Conservation (phyloP, 2,329 filamentous ascomycete genomes). For the Calonectria honghensis region DNA sequence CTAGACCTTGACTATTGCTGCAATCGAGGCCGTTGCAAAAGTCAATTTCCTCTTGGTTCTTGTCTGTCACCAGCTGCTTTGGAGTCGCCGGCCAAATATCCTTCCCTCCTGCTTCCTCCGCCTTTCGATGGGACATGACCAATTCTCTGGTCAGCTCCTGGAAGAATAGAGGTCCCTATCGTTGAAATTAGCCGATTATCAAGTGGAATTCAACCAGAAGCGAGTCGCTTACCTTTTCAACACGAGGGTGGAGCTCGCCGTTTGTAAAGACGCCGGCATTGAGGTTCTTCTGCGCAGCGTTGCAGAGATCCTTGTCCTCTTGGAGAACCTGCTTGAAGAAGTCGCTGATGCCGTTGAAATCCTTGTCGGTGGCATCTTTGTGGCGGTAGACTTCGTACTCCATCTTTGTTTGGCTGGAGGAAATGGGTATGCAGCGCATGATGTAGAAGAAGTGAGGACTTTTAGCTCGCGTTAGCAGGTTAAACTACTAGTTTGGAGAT, state of each 20-base stretch:
- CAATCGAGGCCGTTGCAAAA: constrained; percentile 39
- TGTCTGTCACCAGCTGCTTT: constrained; percentile 48
- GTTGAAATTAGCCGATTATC: neutral
- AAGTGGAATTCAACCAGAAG: neutral
- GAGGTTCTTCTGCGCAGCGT: constrained; percentile 75
- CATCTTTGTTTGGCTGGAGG: constrained; percentile 36
- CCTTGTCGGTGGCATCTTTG: constrained; percentile 66
- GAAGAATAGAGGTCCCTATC: constrained; percentile 72
- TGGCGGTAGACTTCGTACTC: constrained; percentile 69
- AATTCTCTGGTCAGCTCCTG: constrained; percentile 69
- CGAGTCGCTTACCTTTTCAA: constrained; percentile 63
- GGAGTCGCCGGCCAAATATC: constrained; percentile 72
- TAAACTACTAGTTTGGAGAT: accelerated
- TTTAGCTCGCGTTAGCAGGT: neutral
- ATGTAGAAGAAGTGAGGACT: constrained; percentile 72
- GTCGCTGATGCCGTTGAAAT: constrained; percentile 66
- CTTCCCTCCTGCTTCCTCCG: constrained; percentile 64
- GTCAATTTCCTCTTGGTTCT: constrained; percentile 37
- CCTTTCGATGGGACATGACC: constrained; percentile 66
- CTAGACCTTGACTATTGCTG: neutral
- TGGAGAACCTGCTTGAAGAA: constrained; percentile 75
- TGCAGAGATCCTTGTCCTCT: constrained; percentile 78
- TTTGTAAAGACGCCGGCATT: constrained; percentile 76
- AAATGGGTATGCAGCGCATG: constrained; percentile 74
- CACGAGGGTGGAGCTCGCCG: constrained; percentile 76